A percentile compares a stretch with the other conserved stretches of the same genome.
These are phyloP conservation scores for Staphylotrichum longicolle DNA, from an alignment of 495 filamentous ascomycete species.

Conservation along the genomic window DNA sequence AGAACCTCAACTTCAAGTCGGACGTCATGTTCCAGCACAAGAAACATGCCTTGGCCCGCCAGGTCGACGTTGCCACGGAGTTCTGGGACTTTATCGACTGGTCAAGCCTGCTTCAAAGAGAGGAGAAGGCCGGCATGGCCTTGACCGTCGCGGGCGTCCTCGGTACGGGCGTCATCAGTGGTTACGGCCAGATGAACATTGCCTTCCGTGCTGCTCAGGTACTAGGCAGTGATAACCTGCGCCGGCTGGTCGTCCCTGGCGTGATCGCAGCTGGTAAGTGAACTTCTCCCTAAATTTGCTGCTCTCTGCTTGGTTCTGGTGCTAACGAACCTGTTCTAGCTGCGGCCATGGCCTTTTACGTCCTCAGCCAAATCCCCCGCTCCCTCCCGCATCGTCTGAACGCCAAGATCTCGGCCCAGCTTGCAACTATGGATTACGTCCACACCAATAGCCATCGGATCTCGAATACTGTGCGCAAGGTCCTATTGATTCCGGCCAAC, in stretches of 20 bases:
- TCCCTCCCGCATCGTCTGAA: slow-evolving; percentile 85
- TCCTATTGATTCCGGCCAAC: slow-evolving; percentile 79
- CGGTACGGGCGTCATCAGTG: slow-evolving; percentile 74
- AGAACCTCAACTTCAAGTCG: slow-evolving; percentile 77
- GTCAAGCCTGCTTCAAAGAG: slow-evolving; percentile 73
- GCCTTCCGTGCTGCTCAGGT: slow-evolving; percentile 74
- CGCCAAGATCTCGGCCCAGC: slow-evolving; percentile 74
- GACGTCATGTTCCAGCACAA: slow-evolving; percentile 90
- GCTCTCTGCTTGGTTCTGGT: not conserved
- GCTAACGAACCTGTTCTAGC: slow-evolving; percentile 46
- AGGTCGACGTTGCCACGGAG: slow-evolving; percentile 84
- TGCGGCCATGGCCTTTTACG: slow-evolving; percentile 68
- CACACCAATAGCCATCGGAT: slow-evolving; percentile 85
- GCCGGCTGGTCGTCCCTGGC: slow-evolving; percentile 78
- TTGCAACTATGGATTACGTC: slow-evolving; percentile 82
- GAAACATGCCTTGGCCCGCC: slow-evolving; percentile 72
- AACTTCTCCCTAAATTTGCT: slow-evolving; percentile 3
- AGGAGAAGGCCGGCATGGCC: slow-evolving; percentile 94
- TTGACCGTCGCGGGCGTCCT: slow-evolving; percentile 87
- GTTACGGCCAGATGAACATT: slow-evolving; percentile 86
- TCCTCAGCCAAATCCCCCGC: slow-evolving; percentile 79
- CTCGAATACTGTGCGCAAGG: slow-evolving; percentile 75
- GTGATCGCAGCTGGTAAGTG: slow-evolving; percentile 70
- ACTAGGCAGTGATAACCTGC: slow-evolving; percentile 78
- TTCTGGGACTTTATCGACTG: slow-evolving; percentile 92